Base-by-base conservation (phyloP, 306 rosid genomes). In the Lathyrus aphaca region DNA sequence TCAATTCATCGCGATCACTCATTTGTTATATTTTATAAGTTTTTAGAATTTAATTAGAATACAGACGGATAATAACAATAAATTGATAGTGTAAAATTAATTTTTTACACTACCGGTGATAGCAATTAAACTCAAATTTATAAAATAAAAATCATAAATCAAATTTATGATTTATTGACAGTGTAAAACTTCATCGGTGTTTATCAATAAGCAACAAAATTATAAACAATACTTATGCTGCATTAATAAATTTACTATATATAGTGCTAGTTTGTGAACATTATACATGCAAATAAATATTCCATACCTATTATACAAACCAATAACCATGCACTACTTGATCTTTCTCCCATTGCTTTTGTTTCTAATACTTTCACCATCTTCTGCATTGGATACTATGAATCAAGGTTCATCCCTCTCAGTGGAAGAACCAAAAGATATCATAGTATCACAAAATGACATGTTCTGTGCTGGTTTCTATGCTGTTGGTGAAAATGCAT, bases 401-500 rank as follows among this genome's bases (percentile, higher is more conserved):
- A 44, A 2, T 3, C 58, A 50, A 56, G 86, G 82, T 1, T 80
- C 84, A 17, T 86, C 82, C 32, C 69, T 82, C 5, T 76, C 75
- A 1, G 72, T 77, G 10, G 89, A 82, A 23, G 51, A 72, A 40
- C 76, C 74, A 23, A 29, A 69, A 12, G 67, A 83, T 4, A 65
- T 84, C 42, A 49, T 82, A 8, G 25, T 56, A 9, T 86, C 89
- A 29, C 63, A 78, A 8, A 49, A 72, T 14, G 83, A 74, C 23
- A 53, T 68, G 0, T 88, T 84, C 81, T 66, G 82, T 0, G 86
- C 89, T 1, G 89, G 87, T 12, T 88, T 84, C 71, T 69, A 56
- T 1, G 40, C 74, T 5, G 78, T 84, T 0, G 95, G 87, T 3
- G 37, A 50, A 29, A 88, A 88, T n/a, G 83, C 91, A 0, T 86